Conservation (phyloP, 2,329 filamentous ascomycete species). For the Dothidotthia symphoricarpi region DNA sequence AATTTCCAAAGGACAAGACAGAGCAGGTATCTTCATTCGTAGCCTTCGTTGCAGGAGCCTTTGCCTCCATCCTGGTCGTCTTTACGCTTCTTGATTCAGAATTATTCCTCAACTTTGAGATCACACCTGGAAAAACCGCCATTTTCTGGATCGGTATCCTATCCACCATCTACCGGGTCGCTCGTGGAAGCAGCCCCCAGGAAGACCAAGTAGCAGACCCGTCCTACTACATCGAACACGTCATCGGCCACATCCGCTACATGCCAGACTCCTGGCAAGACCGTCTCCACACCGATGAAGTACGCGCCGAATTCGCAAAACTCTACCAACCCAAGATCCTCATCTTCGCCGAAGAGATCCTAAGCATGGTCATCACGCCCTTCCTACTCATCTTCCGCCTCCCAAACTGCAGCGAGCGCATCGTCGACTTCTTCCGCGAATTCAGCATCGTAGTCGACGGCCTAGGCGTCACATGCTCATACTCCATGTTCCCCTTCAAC, state of each 20-base stretch:
- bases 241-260: slow-evolving; percentile 92
- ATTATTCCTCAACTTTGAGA: slow-evolving; percentile 85
- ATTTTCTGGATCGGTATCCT: slow-evolving; percentile 88
- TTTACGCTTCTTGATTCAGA: slow-evolving; percentile 88
- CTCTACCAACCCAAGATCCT: slow-evolving; percentile 90
- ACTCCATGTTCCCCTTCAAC: slow-evolving; percentile 96
- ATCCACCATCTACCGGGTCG: slow-evolving; percentile 77
- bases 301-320: slow-evolving; percentile 83
- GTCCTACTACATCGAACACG: slow-evolving; percentile 80
- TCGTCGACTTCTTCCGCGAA: slow-evolving; percentile 97
- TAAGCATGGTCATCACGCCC: slow-evolving; percentile 90
- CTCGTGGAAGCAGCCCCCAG: slow-evolving; percentile 76
- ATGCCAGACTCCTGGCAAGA: slow-evolving; percentile 85
- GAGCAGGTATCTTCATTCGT: slow-evolving; percentile 81
- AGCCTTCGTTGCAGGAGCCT: slow-evolving; percentile 80
- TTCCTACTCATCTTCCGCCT: slow-evolving; percentile 84
- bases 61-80: slow-evolving; percentile 80
- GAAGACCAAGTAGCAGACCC: slow-evolving; percentile 91
- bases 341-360: slow-evolving; percentile 87
- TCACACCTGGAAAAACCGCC: slow-evolving; percentile 82
- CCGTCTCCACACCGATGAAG: slow-evolving; percentile 88
- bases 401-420: slow-evolving; percentile 83
- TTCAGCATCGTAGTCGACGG: slow-evolving; percentile 97
- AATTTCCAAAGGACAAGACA: slow-evolving; percentile 94
- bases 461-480: slow-evolving; percentile 92